Evolutionary conservation across 305 asterid genomes (phyloP).

Genomic region (Rubia peregrina): DNA sequence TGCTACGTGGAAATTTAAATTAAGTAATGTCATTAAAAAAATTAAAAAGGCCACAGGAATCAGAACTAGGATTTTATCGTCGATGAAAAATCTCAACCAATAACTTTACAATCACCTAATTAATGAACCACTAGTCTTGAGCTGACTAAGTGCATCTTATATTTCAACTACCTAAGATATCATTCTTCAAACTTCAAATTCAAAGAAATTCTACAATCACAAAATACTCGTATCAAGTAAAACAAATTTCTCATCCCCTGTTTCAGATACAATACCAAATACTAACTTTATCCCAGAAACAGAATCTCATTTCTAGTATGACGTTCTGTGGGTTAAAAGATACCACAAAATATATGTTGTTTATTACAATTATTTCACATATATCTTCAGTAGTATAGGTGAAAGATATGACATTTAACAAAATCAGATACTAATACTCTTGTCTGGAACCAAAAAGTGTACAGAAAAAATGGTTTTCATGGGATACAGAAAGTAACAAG

Average conservation of each 20-base stretch:
- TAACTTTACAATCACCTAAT: neutral
- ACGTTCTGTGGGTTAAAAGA: too few species aligned
- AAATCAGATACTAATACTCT: too few species aligned
- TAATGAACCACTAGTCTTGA: neutral
- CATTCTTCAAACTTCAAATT: neutral
- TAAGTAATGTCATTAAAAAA: neutral
- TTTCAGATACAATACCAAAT: neutral
- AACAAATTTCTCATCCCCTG: neutral
- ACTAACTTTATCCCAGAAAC: too few species aligned
- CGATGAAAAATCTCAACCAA: neutral
- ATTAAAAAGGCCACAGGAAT: neutral
- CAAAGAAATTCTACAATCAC: conserved; percentile 4
- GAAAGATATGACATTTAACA: neutral
- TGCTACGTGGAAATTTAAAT: neutral
- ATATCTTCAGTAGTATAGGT: neutral
- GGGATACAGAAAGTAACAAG: neutral
- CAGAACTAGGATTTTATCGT: neutral
- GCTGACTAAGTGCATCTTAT: neutral
- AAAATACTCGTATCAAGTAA: neutral
- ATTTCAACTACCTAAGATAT: neutral
- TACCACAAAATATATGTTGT: neutral
- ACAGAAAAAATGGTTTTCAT: too few species aligned
- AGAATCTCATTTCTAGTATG: too few species aligned
- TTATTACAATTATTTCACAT: neutral
- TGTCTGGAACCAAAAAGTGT: too few species aligned